A percentile compares a stretch with the other conserved stretches of the same genome.
These are phyloP conservation scores for Biancaea sappan DNA, from an alignment of 306 rosid genomes.

Conservation along the genomic window DNA sequence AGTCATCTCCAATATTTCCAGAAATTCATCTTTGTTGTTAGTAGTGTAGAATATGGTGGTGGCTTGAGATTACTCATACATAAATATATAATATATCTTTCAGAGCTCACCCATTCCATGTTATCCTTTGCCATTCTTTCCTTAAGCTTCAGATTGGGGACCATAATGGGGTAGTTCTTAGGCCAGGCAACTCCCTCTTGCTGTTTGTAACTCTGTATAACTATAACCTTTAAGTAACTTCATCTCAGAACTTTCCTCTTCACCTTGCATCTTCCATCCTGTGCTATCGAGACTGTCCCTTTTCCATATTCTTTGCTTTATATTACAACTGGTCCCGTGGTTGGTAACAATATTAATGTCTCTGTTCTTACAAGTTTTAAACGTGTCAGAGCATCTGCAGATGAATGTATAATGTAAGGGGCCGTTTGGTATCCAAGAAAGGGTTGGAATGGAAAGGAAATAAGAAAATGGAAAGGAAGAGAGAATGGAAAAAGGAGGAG, in stretches of 20 bases:
- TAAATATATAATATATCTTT: not conserved
- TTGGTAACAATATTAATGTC: not conserved
- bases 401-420: too few relatives aligned
- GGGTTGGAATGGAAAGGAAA: too few relatives aligned
- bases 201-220: not conserved
- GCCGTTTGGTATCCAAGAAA: too few relatives aligned
- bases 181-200: conserved; percentile 1
- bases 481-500: too few relatives aligned
- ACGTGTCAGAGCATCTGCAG: not conserved
- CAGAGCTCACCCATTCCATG: not conserved
- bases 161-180: not conserved
- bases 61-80: not conserved
- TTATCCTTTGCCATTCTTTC: not conserved
- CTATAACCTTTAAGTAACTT: not conserved
- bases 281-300: not conserved
- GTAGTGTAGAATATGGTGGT: not conserved
- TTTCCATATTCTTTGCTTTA: not conserved
- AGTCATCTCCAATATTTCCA: not conserved
- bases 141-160: not conserved
- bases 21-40: not conserved
- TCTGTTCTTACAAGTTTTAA: not conserved
- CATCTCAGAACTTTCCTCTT: not conserved
- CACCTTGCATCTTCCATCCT: not conserved
- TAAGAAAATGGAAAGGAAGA: too few relatives aligned
- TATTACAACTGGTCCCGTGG: not conserved